Conservation (phyloP, 1,139 yeast genomes). For the Sugiyamaella novakii region DNA sequence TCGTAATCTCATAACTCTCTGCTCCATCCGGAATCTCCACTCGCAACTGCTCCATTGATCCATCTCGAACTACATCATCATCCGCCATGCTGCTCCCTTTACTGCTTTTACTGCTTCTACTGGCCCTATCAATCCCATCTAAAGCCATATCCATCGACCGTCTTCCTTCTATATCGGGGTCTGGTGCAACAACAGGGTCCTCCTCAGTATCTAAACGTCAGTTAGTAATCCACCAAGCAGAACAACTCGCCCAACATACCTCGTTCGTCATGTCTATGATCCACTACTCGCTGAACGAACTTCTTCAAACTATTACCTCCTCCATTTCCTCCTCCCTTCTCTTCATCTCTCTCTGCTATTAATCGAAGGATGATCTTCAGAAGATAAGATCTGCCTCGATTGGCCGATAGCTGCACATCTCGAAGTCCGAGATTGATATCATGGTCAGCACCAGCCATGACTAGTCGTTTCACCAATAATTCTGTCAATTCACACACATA, state of each 20-base stretch:
- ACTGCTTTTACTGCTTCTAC: neutral
- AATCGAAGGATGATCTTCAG: constrained; percentile 43
- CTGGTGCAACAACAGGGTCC: neutral
- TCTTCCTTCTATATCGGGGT: neutral
- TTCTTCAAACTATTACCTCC: neutral
- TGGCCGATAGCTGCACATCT: constrained; percentile 44
- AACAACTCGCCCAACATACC: neutral
- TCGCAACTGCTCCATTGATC: neutral
- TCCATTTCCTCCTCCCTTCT: neutral
- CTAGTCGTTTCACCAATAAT: constrained; percentile 45
- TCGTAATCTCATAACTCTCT: neutral
- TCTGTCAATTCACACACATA: constrained; percentile 58
- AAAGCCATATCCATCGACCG: neutral
- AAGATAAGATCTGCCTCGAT: constrained; percentile 50
- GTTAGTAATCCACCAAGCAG: neutral
- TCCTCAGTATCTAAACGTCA: neutral
- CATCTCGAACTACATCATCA: constrained; percentile 3
- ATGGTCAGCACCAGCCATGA: constrained; percentile 32
- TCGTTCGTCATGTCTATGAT: neutral
- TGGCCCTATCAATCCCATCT: neutral
- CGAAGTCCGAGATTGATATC: constrained; percentile 40
- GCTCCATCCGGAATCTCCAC: neutral
- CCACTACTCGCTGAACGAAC: constrained; percentile 1
- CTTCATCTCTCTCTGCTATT: constrained; percentile 17
- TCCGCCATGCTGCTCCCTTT: too few species aligned